Percentiles rank a stretch among this genome's conserved stretches.
Conservation (phyloP, 2,329 filamentous ascomycete species). For the Tolypocladium album region DNA sequence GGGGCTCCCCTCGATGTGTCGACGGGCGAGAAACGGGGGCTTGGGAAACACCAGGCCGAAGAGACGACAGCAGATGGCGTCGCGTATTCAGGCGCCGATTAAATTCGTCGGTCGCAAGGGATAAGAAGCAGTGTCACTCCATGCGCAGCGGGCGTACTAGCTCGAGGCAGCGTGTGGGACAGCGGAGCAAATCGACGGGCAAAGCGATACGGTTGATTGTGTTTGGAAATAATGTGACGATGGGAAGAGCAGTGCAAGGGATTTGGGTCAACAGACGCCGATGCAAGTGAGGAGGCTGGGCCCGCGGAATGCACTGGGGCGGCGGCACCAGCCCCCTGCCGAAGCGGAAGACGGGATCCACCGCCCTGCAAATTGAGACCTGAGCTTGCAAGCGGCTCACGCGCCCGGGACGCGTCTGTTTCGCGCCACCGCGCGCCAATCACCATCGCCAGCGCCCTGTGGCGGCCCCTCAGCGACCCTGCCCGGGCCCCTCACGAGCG, state of each 20-base stretch:
- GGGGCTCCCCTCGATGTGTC: slow-evolving; percentile 5
- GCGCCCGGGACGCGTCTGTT: slow-evolving; percentile 14
- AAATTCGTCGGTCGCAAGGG: neutral
- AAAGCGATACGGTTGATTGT: slow-evolving; percentile 1
- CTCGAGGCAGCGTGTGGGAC: neutral
- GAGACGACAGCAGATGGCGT: neutral
- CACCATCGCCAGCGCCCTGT: neutral
- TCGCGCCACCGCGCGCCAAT: slow-evolving; percentile 15
- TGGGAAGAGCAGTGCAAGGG: slow-evolving; percentile 8
- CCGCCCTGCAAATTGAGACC: neutral
- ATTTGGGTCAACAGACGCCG: slow-evolving; percentile 8
- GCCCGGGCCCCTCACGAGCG: neutral
- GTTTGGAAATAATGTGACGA: slow-evolving; percentile 8
- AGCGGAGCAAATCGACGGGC: slow-evolving; percentile 1
- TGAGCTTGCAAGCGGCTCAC: neutral
- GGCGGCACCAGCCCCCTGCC: slow-evolving; percentile 10
- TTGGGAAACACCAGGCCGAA: slow-evolving; percentile 3
- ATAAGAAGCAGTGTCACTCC: neutral
- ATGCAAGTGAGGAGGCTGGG: slow-evolving; percentile 11
- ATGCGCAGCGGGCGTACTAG: neutral
- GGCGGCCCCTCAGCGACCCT: neutral
- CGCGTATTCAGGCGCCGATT: neutral
- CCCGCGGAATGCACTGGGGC: slow-evolving; percentile 6
- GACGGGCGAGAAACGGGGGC: slow-evolving; percentile 6
- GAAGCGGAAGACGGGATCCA: neutral